Evolutionary conservation across 305 asterid genomes (phyloP).

Genomic region (Rubia tinctorum): DNA sequence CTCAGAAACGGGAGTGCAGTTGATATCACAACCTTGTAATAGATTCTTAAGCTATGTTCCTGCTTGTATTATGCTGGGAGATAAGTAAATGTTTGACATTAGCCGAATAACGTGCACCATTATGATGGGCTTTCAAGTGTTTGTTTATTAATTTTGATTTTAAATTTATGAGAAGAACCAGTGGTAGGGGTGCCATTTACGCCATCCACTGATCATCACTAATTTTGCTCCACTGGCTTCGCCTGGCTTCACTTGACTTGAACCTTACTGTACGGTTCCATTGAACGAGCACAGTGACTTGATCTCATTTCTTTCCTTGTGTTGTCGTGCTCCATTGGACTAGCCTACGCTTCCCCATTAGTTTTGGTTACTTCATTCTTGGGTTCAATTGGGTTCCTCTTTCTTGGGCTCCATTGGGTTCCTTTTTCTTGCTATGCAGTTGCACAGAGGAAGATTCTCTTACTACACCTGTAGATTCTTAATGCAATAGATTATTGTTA

Average conservation of each 20-base stretch:
- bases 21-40: not conserved
- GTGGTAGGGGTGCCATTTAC: slow-evolving; percentile 36
- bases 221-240: slow-evolving; percentile 39
- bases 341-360: slow-evolving; percentile 20
- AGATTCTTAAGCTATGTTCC: not conserved
- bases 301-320: slow-evolving; percentile 23
- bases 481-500: too few relatives aligned
- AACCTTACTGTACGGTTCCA: slow-evolving; percentile 20
- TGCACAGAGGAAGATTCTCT: slow-evolving; percentile 25
- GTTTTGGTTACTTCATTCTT: slow-evolving; percentile 18
- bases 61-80: too few relatives aligned
- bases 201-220: slow-evolving; percentile 31
- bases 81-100: not conserved
- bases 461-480: slow-evolving; percentile 15
- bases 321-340: slow-evolving; percentile 17
- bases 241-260: slow-evolving; percentile 22
- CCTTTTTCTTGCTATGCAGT: slow-evolving; percentile 26
- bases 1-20: not conserved
- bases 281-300: slow-evolving; percentile 30
- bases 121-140: slow-evolving; percentile 50
- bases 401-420: too few relatives aligned
- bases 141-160: slow-evolving; percentile 74
- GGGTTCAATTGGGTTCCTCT: too few relatives aligned
- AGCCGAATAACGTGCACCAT: slow-evolving; percentile 10
- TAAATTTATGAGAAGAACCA: slow-evolving; percentile 55